These are phyloP conservation scores for Pythium volutum DNA, from an alignment of 352 stramenopile genomes.

Conservation along the genomic window DNA sequence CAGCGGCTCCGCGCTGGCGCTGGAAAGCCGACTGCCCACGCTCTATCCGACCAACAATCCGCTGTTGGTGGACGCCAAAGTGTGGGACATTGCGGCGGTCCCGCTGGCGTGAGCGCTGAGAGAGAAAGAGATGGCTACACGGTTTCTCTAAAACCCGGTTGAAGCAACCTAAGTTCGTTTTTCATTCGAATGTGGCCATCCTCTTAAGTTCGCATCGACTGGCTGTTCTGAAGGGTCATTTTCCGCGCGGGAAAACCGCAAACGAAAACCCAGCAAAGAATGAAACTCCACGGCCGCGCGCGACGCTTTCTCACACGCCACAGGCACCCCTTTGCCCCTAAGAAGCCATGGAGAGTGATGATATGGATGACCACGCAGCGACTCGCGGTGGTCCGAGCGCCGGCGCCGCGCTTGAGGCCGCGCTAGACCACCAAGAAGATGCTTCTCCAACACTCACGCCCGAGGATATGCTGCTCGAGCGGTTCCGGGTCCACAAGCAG, in stretches of 20 bases:
- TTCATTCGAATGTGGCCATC: neutral
- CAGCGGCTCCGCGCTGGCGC: neutral
- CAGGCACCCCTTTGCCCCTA: neutral
- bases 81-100: constrained; percentile 4
- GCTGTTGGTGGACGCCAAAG: neutral
- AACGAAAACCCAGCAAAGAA: neutral
- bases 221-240: constrained; percentile 1
- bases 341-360: constrained; percentile 3
- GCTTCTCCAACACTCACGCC: constrained; percentile 1
- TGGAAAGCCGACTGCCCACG: neutral
- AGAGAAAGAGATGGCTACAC: neutral
- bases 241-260: neutral
- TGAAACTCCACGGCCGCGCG: constrained; percentile 11
- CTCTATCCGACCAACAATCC: constrained; percentile 6
- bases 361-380: neutral
- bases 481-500: constrained; percentile 80
- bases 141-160: neutral
- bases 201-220: neutral
- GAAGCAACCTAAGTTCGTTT: neutral
- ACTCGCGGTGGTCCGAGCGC: constrained; percentile 3
- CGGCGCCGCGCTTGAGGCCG: neutral
- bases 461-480: constrained; percentile 62
- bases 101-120: neutral
- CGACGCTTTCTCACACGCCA: neutral
- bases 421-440: neutral